These are phyloP conservation scores for Plantago major DNA, from an alignment of 257 asterid species.

Conservation along the genomic window DNA sequence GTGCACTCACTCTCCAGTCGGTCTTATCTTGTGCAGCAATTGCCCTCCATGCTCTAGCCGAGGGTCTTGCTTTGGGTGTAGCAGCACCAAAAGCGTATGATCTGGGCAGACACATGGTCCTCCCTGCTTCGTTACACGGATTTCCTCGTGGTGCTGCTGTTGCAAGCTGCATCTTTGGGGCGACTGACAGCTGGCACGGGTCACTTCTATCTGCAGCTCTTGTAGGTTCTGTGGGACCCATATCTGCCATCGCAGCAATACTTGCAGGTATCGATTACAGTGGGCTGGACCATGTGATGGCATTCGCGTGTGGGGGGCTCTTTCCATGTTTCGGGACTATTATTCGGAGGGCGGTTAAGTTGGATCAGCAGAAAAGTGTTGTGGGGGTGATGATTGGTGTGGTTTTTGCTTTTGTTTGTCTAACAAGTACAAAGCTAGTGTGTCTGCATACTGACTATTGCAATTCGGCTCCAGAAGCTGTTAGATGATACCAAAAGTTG, in stretches of 20 bases:
- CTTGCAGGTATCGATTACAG: conserved; percentile 86
- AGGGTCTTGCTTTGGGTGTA: conserved; percentile 95
- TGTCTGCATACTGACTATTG: conserved; percentile 96
- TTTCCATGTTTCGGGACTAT: conserved; percentile 83
- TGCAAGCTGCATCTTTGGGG: conserved; percentile 89
- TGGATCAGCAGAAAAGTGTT: conserved; percentile 60
- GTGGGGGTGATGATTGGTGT: conserved; percentile 57
- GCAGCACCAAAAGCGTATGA: conserved; percentile 99
- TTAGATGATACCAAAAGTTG: conserved; percentile 43
- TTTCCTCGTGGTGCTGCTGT: conserved; percentile 97
- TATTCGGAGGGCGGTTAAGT: conserved; percentile 54
- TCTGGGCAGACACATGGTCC: conserved; percentile 91
- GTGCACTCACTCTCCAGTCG: conserved; percentile 80
- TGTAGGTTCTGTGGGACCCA: conserved; percentile 75
- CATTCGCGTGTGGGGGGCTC: conserved; percentile 85
- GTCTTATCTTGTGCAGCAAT: conserved; percentile 65
- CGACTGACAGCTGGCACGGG: conserved; percentile 89
- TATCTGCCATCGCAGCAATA: conserved; percentile 85
- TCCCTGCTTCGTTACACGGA: conserved; percentile 92
- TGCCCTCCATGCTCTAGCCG: conserved; percentile 82
- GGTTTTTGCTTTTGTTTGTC: conserved; percentile 57
- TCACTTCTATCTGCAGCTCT: conserved; percentile 75
- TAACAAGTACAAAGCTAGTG: conserved; percentile 75
- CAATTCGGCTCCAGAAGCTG: conserved; percentile 99
- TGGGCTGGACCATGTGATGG: conserved; percentile 84